Conservation (phyloP, 208 protist genomes). For the Giardia duodenalis region DNA sequence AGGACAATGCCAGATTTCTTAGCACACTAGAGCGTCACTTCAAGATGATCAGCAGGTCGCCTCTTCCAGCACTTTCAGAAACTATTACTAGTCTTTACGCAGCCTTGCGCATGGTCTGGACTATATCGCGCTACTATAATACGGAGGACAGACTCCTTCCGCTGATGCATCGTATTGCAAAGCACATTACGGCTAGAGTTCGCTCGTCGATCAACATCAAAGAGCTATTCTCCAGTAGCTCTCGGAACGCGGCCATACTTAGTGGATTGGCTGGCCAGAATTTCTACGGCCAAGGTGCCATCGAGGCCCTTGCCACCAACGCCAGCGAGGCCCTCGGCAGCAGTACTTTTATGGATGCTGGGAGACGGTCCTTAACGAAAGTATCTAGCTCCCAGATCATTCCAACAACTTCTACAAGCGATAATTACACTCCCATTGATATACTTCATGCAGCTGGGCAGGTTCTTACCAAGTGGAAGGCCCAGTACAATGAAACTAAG, state of each 20-base stretch:
- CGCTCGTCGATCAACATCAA: slow-evolving; percentile 29
- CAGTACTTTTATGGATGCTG: too few relatives aligned
- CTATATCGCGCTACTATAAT: slow-evolving; percentile 94
- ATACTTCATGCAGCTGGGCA: slow-evolving; percentile 68
- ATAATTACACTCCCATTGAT: background rate
- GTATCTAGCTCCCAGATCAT: too few relatives aligned
- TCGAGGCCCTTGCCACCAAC: background rate
- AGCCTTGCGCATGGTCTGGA: slow-evolving; percentile 93
- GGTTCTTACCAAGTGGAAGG: slow-evolving; percentile 74
- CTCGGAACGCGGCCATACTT: slow-evolving; percentile 51
- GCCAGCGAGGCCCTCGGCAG: too few relatives aligned
- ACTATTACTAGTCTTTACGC: slow-evolving; percentile 90
- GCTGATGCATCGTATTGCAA: slow-evolving; percentile 81
- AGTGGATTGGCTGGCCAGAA: background rate
- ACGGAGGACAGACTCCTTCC: slow-evolving; percentile 88
- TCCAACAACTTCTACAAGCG: too few relatives aligned
- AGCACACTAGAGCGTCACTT: slow-evolving; percentile 91
- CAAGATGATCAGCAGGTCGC: slow-evolving; percentile 54
- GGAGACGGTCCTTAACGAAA: too few relatives aligned
- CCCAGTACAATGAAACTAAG: slow-evolving; percentile 64
- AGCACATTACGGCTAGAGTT: slow-evolving; percentile 59
- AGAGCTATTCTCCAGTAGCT: background rate
- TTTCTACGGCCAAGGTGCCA: background rate
- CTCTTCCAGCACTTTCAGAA: slow-evolving; percentile 75
- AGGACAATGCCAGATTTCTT: slow-evolving; percentile 96